phyloP scores from a whole-genome alignment of 1,284 basidiomycete species.

The Pisolithus thermaeus region DNA sequence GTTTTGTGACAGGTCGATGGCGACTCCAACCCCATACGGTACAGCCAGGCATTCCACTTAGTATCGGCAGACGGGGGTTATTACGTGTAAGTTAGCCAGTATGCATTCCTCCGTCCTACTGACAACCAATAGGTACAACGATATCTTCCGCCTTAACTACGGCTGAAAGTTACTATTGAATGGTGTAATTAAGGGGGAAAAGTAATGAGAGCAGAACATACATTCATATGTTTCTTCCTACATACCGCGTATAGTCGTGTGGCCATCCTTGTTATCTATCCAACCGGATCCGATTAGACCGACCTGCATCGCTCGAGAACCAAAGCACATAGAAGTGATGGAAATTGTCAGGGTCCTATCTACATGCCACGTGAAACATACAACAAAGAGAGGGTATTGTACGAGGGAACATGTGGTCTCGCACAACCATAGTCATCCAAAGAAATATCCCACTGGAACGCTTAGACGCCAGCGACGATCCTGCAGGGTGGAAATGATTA shows the following conservation, averaged over 20 bases:
- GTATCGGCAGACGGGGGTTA: slow-evolving; percentile 73
- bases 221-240: neutral
- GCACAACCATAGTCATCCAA: neutral
- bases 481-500: neutral
- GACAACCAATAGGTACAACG: slow-evolving; percentile 56
- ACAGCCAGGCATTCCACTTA: slow-evolving; percentile 90
- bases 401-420: slow-evolving; percentile 11
- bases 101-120: neutral
- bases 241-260: neutral
- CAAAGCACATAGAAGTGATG: neutral
- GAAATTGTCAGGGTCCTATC: slow-evolving; percentile 9
- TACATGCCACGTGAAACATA: slow-evolving; percentile 14
- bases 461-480: neutral
- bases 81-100: slow-evolving; percentile 67
- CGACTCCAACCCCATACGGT: slow-evolving; percentile 74
- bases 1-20: slow-evolving; percentile 67
- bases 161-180: slow-evolving; percentile 27
- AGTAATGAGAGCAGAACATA: neutral
- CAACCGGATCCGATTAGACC: neutral
- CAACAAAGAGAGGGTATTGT: slow-evolving; percentile 26
- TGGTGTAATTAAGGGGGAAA: neutral
- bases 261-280: neutral
- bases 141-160: slow-evolving; percentile 85
- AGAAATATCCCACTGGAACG: neutral
- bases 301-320: neutral